These are phyloP conservation scores for Peniophora sp. DNA, from an alignment of 1,284 basidiomycete species.

Conservation along the genomic window DNA sequence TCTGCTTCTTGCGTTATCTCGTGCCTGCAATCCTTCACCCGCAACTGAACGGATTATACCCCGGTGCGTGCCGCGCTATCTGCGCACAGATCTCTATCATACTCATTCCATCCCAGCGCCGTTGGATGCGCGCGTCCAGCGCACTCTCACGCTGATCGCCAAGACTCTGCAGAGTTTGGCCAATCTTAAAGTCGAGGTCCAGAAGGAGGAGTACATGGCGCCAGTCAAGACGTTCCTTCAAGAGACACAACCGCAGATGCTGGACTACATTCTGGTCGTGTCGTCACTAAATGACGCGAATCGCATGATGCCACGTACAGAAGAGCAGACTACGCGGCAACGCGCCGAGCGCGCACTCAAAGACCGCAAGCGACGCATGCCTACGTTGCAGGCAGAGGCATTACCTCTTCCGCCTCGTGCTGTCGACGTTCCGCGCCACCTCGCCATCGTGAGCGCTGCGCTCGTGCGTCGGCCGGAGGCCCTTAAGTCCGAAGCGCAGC, in stretches of 20 bases:
- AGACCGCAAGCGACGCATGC: slow-evolving; percentile 43
- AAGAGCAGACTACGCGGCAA: slow-evolving; percentile 41
- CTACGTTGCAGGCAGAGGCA: slow-evolving; percentile 55
- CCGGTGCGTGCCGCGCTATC: slow-evolving; percentile 37
- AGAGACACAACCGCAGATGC: slow-evolving; percentile 56
- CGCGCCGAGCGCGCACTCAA: slow-evolving; percentile 48
- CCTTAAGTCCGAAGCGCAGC: slow-evolving; percentile 12
- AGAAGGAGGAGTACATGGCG: slow-evolving; percentile 69
- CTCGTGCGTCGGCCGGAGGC: slow-evolving; percentile 53
- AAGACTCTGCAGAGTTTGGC: slow-evolving; percentile 77
- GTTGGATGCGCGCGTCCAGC: slow-evolving; percentile 54
- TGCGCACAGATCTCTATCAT: not conserved
- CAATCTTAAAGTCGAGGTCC: slow-evolving; percentile 64
- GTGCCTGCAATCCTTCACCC: slow-evolving; percentile 75
- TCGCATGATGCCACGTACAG: slow-evolving; percentile 19
- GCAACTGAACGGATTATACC: slow-evolving; percentile 66
- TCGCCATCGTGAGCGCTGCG: slow-evolving; percentile 66
- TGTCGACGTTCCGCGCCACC: slow-evolving; percentile 63
- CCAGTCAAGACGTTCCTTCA: slow-evolving; percentile 59
- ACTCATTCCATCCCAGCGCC: slow-evolving; percentile 38
- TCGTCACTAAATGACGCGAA: slow-evolving; percentile 45
- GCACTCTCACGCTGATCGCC: slow-evolving; percentile 70
- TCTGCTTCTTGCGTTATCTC: slow-evolving; percentile 79
- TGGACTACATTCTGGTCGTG: slow-evolving; percentile 64
- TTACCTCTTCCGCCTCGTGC: slow-evolving; percentile 62